Percentiles rank a stretch among this genome's conserved stretches.
phyloP scores from a whole-genome alignment of 2,329 filamentous ascomycete genomes.

The Penicillium rolfsii region DNA sequence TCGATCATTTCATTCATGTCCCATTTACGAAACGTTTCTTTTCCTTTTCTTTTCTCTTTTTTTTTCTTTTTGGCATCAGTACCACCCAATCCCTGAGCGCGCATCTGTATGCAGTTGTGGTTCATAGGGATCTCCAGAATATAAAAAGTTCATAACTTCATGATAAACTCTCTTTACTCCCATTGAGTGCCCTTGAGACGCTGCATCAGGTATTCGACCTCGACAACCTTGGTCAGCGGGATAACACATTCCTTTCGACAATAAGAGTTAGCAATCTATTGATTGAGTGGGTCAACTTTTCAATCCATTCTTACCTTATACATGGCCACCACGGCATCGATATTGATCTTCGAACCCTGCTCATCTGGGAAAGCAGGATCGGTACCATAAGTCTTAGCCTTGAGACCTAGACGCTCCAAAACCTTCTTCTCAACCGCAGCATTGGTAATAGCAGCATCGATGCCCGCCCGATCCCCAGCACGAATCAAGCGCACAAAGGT shows the following conservation, averaged over 20 bases:
- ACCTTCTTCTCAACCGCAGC: constrained; percentile 87
- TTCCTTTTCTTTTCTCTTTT: constrained; percentile 10
- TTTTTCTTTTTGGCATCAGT: constrained; percentile 8
- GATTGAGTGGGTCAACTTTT: background rate
- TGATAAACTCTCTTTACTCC: constrained; percentile 40
- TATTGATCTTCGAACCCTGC: constrained; percentile 74
- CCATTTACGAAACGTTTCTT: constrained; percentile 24
- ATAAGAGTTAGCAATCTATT: constrained; percentile 4
- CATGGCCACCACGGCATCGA: constrained; percentile 86
- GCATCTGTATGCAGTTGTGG: constrained; percentile 10
- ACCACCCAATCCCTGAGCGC: background rate
- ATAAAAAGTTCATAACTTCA: constrained; percentile 25
- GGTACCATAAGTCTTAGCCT: constrained; percentile 90
- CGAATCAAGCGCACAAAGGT: constrained; percentile 81
- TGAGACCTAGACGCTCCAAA: constrained; percentile 79
- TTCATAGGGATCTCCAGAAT: constrained; percentile 16
- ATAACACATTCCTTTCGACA: constrained; percentile 72
- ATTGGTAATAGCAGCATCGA: constrained; percentile 90
- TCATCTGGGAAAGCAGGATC: constrained; percentile 69
- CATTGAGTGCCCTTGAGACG: constrained; percentile 64
- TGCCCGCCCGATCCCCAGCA: constrained; percentile 75
- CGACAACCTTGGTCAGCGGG: constrained; percentile 94
- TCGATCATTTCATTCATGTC: constrained; percentile 25
- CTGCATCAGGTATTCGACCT: constrained; percentile 98
- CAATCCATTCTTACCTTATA: constrained; percentile 60